Percentiles rank a stretch among this genome's conserved stretches.
Evolutionary conservation across 805 yeast genomes (phyloP).

Genomic region (Sugiyamaella floridensis): DNA sequence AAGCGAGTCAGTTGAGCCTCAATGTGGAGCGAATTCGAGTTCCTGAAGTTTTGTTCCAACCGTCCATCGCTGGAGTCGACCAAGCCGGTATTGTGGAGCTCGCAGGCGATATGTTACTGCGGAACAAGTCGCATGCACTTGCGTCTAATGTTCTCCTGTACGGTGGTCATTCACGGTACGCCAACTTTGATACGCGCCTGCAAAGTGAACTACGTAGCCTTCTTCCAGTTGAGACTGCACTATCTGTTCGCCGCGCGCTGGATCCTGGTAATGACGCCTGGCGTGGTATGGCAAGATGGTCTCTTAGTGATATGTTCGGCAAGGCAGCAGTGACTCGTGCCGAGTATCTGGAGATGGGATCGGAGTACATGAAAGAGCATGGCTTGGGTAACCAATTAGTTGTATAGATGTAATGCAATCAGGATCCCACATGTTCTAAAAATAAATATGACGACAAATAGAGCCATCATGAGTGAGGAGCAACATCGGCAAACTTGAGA

Average conservation of each 20-base stretch:
- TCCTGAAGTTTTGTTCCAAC: constrained; percentile 89
- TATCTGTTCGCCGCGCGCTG: constrained; percentile 54
- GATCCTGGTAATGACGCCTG: constrained; percentile 80
- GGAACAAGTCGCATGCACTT: constrained; percentile 44
- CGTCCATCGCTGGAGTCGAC: constrained; percentile 88
- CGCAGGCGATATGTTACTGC: constrained; percentile 55
- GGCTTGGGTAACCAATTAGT: constrained; percentile 52
- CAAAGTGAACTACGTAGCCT: constrained; percentile 58
- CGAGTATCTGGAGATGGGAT: constrained; percentile 84
- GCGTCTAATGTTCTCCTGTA: constrained; percentile 65
- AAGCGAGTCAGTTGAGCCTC: constrained; percentile 83
- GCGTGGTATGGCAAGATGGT: constrained; percentile 89
- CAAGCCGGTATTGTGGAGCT: constrained; percentile 90
- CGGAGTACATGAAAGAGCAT: constrained; percentile 84
- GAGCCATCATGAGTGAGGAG: neutral
- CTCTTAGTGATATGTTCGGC: constrained; percentile 41
- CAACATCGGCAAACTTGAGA: neutral
- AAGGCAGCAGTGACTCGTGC: constrained; percentile 50
- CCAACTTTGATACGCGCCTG: constrained; percentile 63
- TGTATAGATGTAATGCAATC: neutral
- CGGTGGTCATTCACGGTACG: constrained; percentile 73
- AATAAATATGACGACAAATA: too few relatives aligned
- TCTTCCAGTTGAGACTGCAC: constrained; percentile 59
- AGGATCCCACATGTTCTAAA: neutral
- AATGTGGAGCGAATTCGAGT: constrained; percentile 87